phyloP scores from a whole-genome alignment of 2,329 filamentous ascomycete species.

The Diaporthe sp. region DNA sequence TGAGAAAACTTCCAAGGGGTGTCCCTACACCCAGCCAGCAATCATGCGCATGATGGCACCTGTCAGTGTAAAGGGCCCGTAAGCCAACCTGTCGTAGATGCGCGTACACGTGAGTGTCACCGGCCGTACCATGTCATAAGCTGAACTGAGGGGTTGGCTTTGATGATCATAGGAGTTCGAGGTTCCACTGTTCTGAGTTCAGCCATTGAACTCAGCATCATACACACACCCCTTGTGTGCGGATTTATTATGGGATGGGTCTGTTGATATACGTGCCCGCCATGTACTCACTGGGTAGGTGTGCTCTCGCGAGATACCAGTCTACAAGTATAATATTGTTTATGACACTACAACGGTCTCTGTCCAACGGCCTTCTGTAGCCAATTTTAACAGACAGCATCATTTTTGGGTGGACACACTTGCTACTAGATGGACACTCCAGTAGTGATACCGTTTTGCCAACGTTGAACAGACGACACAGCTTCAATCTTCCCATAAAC shows the following conservation, averaged over 20 bases:
- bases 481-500: background rate
- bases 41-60: background rate
- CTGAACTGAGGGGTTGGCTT: background rate
- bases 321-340: background rate
- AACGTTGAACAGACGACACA: background rate
- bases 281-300: background rate
- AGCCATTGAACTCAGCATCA: background rate
- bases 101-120: background rate
- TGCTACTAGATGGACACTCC: background rate
- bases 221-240: background rate
- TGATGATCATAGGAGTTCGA: background rate
- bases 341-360: background rate
- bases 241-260: too few relatives aligned
- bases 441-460: background rate
- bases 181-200: background rate
- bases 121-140: background rate
- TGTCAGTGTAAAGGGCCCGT: background rate
- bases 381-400: background rate
- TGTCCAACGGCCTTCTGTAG: background rate
- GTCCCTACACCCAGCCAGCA: background rate
- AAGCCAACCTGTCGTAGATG: background rate
- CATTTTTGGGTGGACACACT: background rate
- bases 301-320: background rate
- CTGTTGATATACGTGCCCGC: background rate
- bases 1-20: background rate